Conservation (phyloP, 2,329 filamentous ascomycete genomes). For the Xylariomycetidae sp. region DNA sequence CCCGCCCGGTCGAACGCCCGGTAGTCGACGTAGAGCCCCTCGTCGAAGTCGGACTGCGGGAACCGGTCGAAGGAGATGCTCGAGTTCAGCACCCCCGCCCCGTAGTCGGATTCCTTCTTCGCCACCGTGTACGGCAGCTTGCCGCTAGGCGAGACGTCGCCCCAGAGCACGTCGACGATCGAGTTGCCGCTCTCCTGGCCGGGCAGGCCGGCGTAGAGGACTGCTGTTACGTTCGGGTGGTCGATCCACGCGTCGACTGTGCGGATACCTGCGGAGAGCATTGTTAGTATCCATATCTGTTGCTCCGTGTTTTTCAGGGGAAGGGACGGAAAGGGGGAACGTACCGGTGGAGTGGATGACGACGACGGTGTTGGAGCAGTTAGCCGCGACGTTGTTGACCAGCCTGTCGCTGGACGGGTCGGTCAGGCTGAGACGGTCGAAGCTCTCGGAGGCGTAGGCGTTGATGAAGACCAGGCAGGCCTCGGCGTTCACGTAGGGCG, state of each 20-base stretch:
- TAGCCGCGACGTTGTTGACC: constrained; percentile 9
- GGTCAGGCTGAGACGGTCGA: constrained; percentile 6
- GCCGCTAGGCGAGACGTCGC: constrained; percentile 27
- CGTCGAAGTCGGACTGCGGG: constrained; percentile 73
- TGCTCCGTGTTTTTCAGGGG: neutral
- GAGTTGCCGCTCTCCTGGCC: constrained; percentile 79
- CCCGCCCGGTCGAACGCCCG: constrained; percentile 74
- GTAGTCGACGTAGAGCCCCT: constrained; percentile 84
- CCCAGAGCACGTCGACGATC: constrained; percentile 61
- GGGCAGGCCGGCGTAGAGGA: constrained; percentile 72
- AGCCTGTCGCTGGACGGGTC: constrained; percentile 11
- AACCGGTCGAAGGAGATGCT: constrained; percentile 32
- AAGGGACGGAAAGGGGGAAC: neutral
- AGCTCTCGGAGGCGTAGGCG: constrained; percentile 73
- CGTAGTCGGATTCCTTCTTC: constrained; percentile 31
- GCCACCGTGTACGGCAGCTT: constrained; percentile 26
- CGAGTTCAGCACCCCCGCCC: constrained; percentile 59
- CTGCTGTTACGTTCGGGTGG: constrained; percentile 65
- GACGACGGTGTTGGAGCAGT: constrained; percentile 45
- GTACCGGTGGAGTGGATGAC: constrained; percentile 53
- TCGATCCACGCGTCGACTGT: constrained; percentile 81
- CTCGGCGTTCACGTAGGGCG: constrained; percentile 51
- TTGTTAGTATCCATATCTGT: no score
- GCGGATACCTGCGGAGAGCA: constrained; percentile 27
- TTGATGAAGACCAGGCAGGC: constrained; percentile 81